Evolutionary conservation across 2,329 filamentous ascomycete genomes (phyloP), one percentile per base, ranked within the genome.

Genomic region (Penicillium olsonii): DNA sequence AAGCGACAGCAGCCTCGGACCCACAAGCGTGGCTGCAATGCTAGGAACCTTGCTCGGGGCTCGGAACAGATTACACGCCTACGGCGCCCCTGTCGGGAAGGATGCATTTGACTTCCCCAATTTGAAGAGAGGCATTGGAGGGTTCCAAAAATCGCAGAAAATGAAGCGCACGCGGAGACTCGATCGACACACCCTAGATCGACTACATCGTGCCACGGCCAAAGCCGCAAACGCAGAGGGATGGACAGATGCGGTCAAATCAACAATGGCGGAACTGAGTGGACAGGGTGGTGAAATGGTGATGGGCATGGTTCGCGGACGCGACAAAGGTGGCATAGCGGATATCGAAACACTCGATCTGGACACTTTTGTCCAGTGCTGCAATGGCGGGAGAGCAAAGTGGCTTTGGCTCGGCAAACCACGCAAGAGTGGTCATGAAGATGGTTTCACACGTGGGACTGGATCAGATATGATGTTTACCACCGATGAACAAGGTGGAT

Each of bases 331-430:
- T 48, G 90, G 90, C 3, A 92, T 97, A 57, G 88, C 89, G 4
- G 92, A 96, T 61, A 86, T 96, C 29, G 94, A 99, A 72, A 97
- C 92, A 1, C 78, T 90, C 9, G 91, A 97, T 63, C 84, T 96
- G 45, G 91, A 95, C 60, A 84, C 80, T 38, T 95, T 97, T 58
- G 81, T 90, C 41, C 84, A 84, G 51, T 77, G 95, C 20, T 83
- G 87, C 0, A 87, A 85, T 53, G 92, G 94, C 27, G 89, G 94
- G 66, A 83, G 88, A 48, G 80, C 89, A 14, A 96, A 95, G 68
- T 97, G 92, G 90, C 78, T 99, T 2, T 99, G 94, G 94, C 81
- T 89, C 53, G 94, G 92, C 14, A 97, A 96, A 68, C 82, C 89
- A 31, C 84, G 87, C 53, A 90, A 92, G 64, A 80, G 64, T 44